These are phyloP conservation scores for Angomonas desouzai DNA, from an alignment of 208 protist species.

Conservation along the genomic window DNA sequence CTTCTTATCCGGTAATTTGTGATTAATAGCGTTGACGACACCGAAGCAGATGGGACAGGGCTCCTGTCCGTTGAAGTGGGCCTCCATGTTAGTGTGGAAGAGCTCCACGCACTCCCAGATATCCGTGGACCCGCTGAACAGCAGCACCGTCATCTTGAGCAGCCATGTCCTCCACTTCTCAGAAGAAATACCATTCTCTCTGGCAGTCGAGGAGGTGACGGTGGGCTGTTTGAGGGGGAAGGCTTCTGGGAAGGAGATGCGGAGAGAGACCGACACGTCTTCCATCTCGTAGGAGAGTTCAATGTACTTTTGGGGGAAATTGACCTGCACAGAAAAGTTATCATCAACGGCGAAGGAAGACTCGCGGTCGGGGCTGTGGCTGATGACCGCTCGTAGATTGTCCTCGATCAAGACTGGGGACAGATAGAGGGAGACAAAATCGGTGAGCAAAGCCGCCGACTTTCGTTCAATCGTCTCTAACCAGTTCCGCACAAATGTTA, in stretches of 20 bases:
- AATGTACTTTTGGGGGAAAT: slow-evolving; percentile 45
- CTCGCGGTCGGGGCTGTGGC: slow-evolving; percentile 58
- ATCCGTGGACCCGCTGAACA: slow-evolving; percentile 72
- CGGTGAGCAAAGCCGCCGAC: slow-evolving; percentile 52
- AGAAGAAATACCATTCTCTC: slow-evolving; percentile 66
- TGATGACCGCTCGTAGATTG: slow-evolving; percentile 61
- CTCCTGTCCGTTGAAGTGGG: slow-evolving; percentile 86
- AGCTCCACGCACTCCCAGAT: slow-evolving; percentile 88
- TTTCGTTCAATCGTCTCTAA: slow-evolving; percentile 79
- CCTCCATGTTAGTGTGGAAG: slow-evolving; percentile 85
- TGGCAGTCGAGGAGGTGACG: slow-evolving; percentile 49
- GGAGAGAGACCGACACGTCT: slow-evolving; percentile 62
- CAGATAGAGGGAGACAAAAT: slow-evolving; percentile 67
- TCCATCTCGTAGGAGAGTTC: slow-evolving; percentile 81
- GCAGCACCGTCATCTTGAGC: slow-evolving; percentile 83
- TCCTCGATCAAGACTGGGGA: slow-evolving; percentile 70
- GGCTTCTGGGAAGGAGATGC: slow-evolving; percentile 59
- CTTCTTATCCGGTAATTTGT: slow-evolving; percentile 77
- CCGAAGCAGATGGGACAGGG: slow-evolving; percentile 92
- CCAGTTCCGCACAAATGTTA: slow-evolving; percentile 68
- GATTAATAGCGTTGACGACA: slow-evolving; percentile 69
- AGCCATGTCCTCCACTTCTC: slow-evolving; percentile 87
- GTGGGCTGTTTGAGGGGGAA: slow-evolving; percentile 69
- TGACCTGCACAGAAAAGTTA: slow-evolving; percentile 60
- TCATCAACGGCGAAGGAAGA: slow-evolving; percentile 65